Base-by-base conservation (phyloP, 306 rosid genomes). In the Cercis canadensis region DNA sequence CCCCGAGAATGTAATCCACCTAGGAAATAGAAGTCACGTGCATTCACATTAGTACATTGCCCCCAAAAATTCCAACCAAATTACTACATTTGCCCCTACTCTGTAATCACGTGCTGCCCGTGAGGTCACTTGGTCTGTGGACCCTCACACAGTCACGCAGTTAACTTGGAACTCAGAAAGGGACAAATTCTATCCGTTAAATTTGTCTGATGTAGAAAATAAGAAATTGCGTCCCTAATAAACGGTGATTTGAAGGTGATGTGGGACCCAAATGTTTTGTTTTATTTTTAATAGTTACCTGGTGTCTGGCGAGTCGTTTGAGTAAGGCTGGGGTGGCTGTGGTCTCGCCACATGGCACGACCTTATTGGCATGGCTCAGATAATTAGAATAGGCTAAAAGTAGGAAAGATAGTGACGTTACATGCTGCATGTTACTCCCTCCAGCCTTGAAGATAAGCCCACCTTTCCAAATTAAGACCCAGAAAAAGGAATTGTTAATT, bases 361-460 rank as follows among this genome's bases (percentile, higher is more conserved):
- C 76, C 77, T 73, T 87, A 69, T 89, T 86, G 87, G 99, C 87
- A 41, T 95, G 97, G 81, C 99, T 89, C 32, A 91, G 91, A 81
- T 94, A 94, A 65, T 91, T 94, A 45, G 96, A 91, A 79, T 91
- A 94, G 32, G 92, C 81, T 45, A 91, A 72, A 3, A 94, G 84
- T 11, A 94, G 82, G 87, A 94, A 94, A 32, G 99, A 91, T 31
- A 94, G 73, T 10, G 97, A 91, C 34, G 99, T 94, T 53, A 94
- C 99, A 79, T 94, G 97, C 80, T 95, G 99, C 99, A 95, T 91
- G 96, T 95, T 95, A 67, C 96, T 89, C 11, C 96, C 96, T 77
- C 97, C 97, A 29, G 96, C 89, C 86, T 95, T 95, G 83, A 86
- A 87, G 64, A 95, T 87, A 77, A 95, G 84, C 7, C 97, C 99